phyloP scores from a whole-genome alignment of 2,329 filamentous ascomycete genomes.

The Ustilaginoidea virens region DNA sequence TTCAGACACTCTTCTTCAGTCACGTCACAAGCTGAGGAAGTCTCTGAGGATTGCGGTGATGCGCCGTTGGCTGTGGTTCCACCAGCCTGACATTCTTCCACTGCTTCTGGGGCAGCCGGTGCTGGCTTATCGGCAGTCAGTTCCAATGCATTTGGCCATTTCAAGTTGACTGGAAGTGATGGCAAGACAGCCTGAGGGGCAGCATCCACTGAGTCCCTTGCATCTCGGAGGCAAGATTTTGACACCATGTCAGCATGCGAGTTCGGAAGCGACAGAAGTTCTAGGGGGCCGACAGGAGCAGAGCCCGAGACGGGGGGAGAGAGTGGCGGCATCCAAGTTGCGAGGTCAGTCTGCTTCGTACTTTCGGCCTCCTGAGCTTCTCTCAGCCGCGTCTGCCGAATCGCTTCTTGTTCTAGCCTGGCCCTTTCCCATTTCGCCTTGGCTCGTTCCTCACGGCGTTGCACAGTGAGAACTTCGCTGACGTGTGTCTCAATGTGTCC shows the following conservation, averaged over 20 bases:
- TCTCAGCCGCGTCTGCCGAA: slow-evolving; percentile 48
- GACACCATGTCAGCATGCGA: slow-evolving; percentile 1
- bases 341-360: slow-evolving; percentile 6
- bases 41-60: neutral
- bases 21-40: slow-evolving; percentile 7
- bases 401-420: slow-evolving; percentile 69
- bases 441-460: slow-evolving; percentile 64
- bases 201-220: no score
- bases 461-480: slow-evolving; percentile 66
- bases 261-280: slow-evolving; percentile 21
- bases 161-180: no score
- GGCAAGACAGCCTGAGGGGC: no score
- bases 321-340: neutral
- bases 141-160: neutral
- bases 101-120: neutral
- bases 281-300: slow-evolving; percentile 28
- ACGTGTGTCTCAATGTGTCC: slow-evolving; percentile 52
- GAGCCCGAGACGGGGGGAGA: slow-evolving; percentile 1
- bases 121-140: neutral
- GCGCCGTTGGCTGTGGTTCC: no score
- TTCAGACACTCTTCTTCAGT: slow-evolving; percentile 16
- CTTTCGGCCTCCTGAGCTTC: slow-evolving; percentile 23
- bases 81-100: neutral
- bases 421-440: slow-evolving; percentile 85
- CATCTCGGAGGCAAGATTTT: no score